These are phyloP conservation scores for Crithidia fasciculata DNA, from an alignment of 208 protist genomes.

Conservation along the genomic window DNA sequence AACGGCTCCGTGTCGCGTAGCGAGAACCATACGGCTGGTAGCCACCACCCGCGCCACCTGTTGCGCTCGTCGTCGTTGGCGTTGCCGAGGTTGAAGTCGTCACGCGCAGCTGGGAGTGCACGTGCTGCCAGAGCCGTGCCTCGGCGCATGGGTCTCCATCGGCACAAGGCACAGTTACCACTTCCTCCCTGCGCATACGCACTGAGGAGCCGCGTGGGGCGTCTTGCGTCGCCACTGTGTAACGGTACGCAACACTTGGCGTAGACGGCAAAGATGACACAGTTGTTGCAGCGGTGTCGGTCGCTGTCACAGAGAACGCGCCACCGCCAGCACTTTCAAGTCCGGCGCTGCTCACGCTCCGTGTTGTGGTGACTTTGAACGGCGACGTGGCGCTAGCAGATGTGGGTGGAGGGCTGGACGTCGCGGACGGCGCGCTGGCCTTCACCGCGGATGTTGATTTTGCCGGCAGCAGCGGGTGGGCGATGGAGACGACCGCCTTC, in stretches of 20 bases:
- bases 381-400: not conserved
- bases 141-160: slow-evolving; percentile 24
- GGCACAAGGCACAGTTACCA: not conserved
- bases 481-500: slow-evolving; percentile 23
- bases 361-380: slow-evolving; percentile 9
- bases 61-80: not conserved
- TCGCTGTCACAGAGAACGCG: not conserved
- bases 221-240: slow-evolving; percentile 29
- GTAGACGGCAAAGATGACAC: not conserved
- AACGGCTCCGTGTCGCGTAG: slow-evolving; percentile 24
- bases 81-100: not conserved
- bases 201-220: not conserved
- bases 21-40: slow-evolving; percentile 22
- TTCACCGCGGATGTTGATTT: not conserved
- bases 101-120: slow-evolving; percentile 27
- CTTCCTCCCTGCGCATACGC: slow-evolving; percentile 16
- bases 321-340: not conserved
- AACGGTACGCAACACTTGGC: slow-evolving; percentile 20
- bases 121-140: slow-evolving; percentile 29
- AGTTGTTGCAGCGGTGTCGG: not conserved
- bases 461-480: slow-evolving; percentile 18
- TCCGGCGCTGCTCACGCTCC: not conserved
- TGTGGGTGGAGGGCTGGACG: not conserved
- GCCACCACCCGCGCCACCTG: not conserved
- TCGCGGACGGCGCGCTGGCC: not conserved